phyloP scores from a whole-genome alignment of 1,284 basidiomycete species.

The Tylopilus microsporus region DNA sequence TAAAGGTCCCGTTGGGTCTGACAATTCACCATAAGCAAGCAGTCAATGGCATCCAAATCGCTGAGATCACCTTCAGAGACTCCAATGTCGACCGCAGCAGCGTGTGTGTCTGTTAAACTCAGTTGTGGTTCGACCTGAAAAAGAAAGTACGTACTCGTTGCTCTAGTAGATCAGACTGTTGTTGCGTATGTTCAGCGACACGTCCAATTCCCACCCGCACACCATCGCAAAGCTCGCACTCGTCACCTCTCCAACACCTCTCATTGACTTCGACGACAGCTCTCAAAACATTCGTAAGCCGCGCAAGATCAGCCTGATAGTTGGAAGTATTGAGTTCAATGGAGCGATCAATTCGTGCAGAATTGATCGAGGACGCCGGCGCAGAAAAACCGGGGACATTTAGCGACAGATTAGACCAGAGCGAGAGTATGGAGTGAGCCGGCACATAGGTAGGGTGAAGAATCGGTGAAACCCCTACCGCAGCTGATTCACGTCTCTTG shows the following conservation, averaged over 20 bases:
- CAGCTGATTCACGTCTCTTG: constrained; percentile 80
- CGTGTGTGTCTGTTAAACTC: constrained; percentile 44
- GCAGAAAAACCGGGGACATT: constrained; percentile 15
- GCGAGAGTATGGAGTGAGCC: constrained; percentile 61
- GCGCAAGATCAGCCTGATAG: constrained; percentile 73
- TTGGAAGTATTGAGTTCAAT: constrained; percentile 20
- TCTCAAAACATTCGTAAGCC: constrained; percentile 76
- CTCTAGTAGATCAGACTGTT: constrained; percentile 75
- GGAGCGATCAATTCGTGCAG: constrained; percentile 22
- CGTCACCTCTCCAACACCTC: constrained; percentile 72
- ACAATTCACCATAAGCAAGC: constrained; percentile 17
- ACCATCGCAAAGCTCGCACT: constrained; percentile 76
- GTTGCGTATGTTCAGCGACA: constrained; percentile 66
- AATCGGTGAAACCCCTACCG: constrained; percentile 70
- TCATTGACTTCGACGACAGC: constrained; percentile 75
- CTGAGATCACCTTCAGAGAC: constrained; percentile 57
- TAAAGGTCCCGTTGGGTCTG: constrained; percentile 85
- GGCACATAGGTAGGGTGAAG: constrained; percentile 55
- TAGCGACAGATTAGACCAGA: constrained; percentile 33
- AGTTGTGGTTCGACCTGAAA: neutral
- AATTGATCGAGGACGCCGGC: constrained; percentile 20
- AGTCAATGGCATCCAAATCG: neutral
- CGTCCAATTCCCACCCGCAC: constrained; percentile 72
- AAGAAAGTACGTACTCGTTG: constrained; percentile 49
- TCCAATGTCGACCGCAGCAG: constrained; percentile 67